These are phyloP conservation scores for Fomes fomentarius DNA, from an alignment of 1,284 basidiomycete genomes.

Conservation along the genomic window DNA sequence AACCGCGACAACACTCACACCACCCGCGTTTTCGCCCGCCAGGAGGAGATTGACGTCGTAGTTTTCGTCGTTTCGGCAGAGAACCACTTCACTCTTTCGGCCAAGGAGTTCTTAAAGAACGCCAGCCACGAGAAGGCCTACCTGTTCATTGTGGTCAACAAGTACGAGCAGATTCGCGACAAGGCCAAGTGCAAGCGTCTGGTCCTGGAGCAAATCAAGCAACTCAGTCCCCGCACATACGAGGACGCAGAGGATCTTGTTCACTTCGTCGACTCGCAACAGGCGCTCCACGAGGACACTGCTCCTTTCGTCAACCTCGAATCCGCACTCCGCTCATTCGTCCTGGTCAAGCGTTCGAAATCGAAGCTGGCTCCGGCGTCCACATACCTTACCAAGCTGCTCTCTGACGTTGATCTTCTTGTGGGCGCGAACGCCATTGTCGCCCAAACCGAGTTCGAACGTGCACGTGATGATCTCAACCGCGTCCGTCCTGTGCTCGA, in stretches of 20 bases:
- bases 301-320: conserved; percentile 88
- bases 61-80: conserved; percentile 98
- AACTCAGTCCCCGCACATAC: conserved; percentile 90
- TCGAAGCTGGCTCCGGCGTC: conserved; percentile 96
- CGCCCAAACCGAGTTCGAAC: conserved; percentile 80
- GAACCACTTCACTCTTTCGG: conserved; percentile 98
- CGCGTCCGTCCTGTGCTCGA: conserved; percentile 84
- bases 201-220: conserved; percentile 94
- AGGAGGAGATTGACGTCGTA: conserved; percentile 98
- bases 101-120: conserved; percentile 92
- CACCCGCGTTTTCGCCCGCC: conserved; percentile 93
- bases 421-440: conserved; percentile 87
- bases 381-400: conserved; percentile 89
- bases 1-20: conserved; percentile 97
- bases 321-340: conserved; percentile 92
- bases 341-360: conserved; percentile 92
- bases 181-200: conserved; percentile 91
- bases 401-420: conserved; percentile 89
- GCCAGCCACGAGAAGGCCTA: conserved; percentile 98
- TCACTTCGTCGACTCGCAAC: conserved; percentile 95
- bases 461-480: conserved; percentile 74
- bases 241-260: conserved; percentile 93
- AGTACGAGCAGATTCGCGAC: conserved; percentile 95
- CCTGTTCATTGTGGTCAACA: conserved; percentile 98
- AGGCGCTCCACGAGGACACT: conserved; percentile 64